Evolutionary conservation across 2,329 filamentous ascomycete species (phyloP).

Genomic region (Claviceps sp.): DNA sequence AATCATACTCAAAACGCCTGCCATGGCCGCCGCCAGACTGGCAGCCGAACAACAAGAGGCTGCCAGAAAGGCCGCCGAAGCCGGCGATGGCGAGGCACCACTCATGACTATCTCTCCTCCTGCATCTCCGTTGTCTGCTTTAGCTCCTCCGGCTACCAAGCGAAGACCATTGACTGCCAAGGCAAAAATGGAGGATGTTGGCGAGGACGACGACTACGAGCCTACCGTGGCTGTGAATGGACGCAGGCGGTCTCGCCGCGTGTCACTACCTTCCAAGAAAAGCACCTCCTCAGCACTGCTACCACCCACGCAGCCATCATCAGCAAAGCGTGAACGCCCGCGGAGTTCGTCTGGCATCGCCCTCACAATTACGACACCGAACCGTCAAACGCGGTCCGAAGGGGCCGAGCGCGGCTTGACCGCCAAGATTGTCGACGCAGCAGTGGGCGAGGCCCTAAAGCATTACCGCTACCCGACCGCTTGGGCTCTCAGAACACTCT

Average conservation of each 20-base stretch:
- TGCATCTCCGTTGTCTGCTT: conserved; percentile 9
- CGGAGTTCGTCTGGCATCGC: conserved; percentile 5
- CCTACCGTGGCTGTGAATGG: conserved; percentile 21
- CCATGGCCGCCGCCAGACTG: conserved; percentile 14
- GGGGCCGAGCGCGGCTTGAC: conserved; percentile 28
- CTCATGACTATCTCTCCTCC: conserved; percentile 5
- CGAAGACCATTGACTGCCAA: conserved; percentile 11
- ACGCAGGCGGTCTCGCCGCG: conserved; percentile 20
- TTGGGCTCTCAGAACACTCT: conserved; percentile 45
- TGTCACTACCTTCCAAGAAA: conserved; percentile 16
- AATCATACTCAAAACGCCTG: conserved; percentile 32
- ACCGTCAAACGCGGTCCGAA: conserved; percentile 10
- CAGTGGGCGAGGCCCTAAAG: conserved; percentile 44
- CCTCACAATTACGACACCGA: conserved; percentile 8
- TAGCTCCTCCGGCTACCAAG: conserved; percentile 10
- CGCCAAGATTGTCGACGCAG: conserved; percentile 40
- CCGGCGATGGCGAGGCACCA: conserved; percentile 11
- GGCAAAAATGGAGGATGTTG: conserved; percentile 19
- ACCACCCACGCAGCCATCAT: not conserved
- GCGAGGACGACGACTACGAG: conserved; percentile 29
- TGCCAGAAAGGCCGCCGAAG: conserved; percentile 8
- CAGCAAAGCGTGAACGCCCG: conserved; percentile 1
- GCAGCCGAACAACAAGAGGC: conserved; percentile 9
- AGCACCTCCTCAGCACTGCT: conserved; percentile 7
- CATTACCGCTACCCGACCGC: conserved; percentile 47